Conservation (phyloP, 805 yeast species). For the Metschnikowia koreensis region DNA sequence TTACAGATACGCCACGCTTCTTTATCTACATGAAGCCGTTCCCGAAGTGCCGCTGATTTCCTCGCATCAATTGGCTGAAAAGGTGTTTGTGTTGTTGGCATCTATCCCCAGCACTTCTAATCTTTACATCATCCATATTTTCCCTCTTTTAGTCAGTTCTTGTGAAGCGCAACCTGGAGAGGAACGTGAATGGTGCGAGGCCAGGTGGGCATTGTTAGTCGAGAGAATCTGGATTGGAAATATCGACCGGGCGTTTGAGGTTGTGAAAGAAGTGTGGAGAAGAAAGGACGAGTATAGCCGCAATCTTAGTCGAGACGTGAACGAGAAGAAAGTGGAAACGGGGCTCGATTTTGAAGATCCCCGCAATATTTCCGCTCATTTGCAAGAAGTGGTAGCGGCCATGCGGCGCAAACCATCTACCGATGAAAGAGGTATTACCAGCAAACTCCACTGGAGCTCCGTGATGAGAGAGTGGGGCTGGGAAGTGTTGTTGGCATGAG, state of each 20-base stretch:
- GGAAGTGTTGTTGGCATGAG: slow-evolving; percentile 53
- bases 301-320: slow-evolving; percentile 22
- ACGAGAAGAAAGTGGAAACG: slow-evolving; percentile 10
- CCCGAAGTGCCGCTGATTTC: slow-evolving; percentile 61
- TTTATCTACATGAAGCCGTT: slow-evolving; percentile 67
- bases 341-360: slow-evolving; percentile 15
- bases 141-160: slow-evolving; percentile 61
- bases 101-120: slow-evolving; percentile 60
- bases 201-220: slow-evolving; percentile 54
- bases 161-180: slow-evolving; percentile 62
- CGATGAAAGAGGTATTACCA: slow-evolving; percentile 39
- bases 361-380: slow-evolving; percentile 25
- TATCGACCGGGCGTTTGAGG: slow-evolving; percentile 62
- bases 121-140: slow-evolving; percentile 58
- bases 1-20: slow-evolving; percentile 55
- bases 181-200: slow-evolving; percentile 60
- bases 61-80: slow-evolving; percentile 57
- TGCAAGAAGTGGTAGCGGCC: slow-evolving; percentile 43
- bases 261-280: slow-evolving; percentile 70
- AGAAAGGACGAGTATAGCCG: slow-evolving; percentile 48
- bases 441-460: slow-evolving; percentile 63
- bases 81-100: slow-evolving; percentile 57
- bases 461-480: slow-evolving; percentile 77
- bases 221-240: slow-evolving; percentile 64
- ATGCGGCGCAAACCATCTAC: slow-evolving; percentile 32